Evolutionary conservation across 1,284 basidiomycete genomes (phyloP).

Genomic region (Tilletiopsis washingtonensis): DNA sequence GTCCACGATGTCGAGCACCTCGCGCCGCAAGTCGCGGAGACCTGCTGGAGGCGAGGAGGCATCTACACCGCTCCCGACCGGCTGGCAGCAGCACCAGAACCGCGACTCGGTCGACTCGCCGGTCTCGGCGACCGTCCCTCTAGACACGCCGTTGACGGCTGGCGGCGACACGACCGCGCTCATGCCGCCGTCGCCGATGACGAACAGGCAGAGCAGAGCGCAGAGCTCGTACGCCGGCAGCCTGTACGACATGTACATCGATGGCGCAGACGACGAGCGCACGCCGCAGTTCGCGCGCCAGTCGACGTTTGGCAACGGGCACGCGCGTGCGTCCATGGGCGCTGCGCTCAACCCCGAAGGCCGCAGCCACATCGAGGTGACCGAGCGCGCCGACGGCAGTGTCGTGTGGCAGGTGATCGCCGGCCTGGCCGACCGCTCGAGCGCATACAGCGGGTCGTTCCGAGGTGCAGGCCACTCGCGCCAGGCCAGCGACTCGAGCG

Average conservation of each 20-base stretch:
- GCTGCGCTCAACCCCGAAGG: too few relatives aligned
- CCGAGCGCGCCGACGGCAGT: constrained; percentile 35
- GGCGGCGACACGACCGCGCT: neutral
- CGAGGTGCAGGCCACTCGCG: constrained; percentile 12
- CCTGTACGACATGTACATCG: constrained; percentile 34
- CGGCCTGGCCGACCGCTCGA: constrained; percentile 25
- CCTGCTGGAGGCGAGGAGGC: neutral
- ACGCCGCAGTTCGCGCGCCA: neutral
- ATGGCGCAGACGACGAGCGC: constrained; percentile 5
- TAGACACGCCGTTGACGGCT: neutral
- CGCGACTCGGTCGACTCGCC: neutral
- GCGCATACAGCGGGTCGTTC: constrained; percentile 22
- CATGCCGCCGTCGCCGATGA: neutral
- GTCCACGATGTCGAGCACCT: constrained; percentile 7
- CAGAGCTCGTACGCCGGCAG: constrained; percentile 30
- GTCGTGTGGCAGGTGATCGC: constrained; percentile 42
- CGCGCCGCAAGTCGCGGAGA: constrained; percentile 19
- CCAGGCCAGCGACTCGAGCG: constrained; percentile 5
- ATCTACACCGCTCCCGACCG: neutral
- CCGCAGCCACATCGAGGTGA: constrained; percentile 32
- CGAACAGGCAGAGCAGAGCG: constrained; percentile 1
- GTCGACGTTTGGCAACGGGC: too few relatives aligned
- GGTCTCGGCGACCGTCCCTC: neutral
- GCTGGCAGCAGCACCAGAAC: neutral
- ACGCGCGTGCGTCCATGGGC: neutral